These are phyloP conservation scores for Arachnopeziza araneosa DNA, from an alignment of 2,329 filamentous ascomycete genomes.

Conservation along the genomic window DNA sequence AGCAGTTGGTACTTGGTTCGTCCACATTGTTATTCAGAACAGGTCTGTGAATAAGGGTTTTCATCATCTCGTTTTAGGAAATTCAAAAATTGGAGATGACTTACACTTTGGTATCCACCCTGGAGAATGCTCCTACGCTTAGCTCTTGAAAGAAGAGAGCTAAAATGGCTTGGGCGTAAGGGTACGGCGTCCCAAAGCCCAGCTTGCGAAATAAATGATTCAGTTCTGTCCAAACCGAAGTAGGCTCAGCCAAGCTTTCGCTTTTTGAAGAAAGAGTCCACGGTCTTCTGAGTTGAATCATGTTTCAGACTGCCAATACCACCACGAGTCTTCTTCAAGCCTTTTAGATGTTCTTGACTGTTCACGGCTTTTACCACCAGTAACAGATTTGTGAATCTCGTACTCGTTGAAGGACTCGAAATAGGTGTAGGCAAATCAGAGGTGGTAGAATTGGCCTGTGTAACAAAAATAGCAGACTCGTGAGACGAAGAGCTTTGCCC, in stretches of 20 bases:
- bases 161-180: no score
- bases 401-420: not conserved
- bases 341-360: slow-evolving; percentile 62
- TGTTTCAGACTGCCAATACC: slow-evolving; percentile 75
- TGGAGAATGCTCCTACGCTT: no score
- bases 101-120: slow-evolving; percentile 33
- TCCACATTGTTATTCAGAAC: slow-evolving; percentile 73
- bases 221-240: not conserved
- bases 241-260: slow-evolving; percentile 30
- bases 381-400: slow-evolving; percentile 34
- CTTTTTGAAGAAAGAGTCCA: slow-evolving; percentile 73
- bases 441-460: no score
- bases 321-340: slow-evolving; percentile 72
- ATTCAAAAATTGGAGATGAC: slow-evolving; percentile 23
- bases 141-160: not conserved
- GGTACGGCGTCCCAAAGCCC: no score
- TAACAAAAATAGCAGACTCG: no score
- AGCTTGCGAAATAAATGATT: no score
- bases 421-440: not conserved
- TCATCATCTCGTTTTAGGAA: slow-evolving; percentile 56
- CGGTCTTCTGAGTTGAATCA: slow-evolving; percentile 68
- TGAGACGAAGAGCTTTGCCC: no score
- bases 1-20: slow-evolving; percentile 72
- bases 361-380: slow-evolving; percentile 59
- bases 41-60: slow-evolving; percentile 72